Evolutionary conservation across 257 asterid genomes (phyloP).

Genomic region (Fraxinus cuspidata): DNA sequence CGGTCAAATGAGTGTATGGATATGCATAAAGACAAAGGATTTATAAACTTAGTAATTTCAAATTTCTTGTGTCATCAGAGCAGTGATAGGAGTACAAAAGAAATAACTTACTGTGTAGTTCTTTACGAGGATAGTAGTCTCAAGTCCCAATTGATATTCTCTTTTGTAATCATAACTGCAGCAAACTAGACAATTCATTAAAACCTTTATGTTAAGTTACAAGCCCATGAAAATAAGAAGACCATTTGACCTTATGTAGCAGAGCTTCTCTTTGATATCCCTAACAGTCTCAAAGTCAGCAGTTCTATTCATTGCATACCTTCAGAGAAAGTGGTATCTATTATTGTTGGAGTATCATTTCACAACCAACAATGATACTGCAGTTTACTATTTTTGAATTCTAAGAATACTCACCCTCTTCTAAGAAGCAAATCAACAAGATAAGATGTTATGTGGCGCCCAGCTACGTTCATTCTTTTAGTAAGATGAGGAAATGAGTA

Average conservation of each 20-base stretch:
- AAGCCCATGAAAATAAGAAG: conserved; percentile 17
- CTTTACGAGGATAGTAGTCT: conserved; percentile 92
- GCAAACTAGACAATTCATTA: conserved; percentile 23
- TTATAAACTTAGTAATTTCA: conserved; percentile 1
- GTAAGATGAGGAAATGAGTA: conserved; percentile 98
- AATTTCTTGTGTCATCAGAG: conserved; percentile 11
- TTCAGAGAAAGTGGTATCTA: conserved; percentile 33
- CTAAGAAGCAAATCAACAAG: conserved; percentile 87
- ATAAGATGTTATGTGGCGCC: conserved; percentile 93
- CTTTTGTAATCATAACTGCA: conserved; percentile 93
- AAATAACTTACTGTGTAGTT: conserved; percentile 83
- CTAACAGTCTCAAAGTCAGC: conserved; percentile 96
- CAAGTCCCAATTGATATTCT: conserved; percentile 97
- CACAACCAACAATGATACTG: conserved; percentile 15
- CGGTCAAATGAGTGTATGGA: neutral
- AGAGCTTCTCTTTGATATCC: conserved; percentile 91
- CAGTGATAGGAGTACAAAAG: conserved; percentile 15
- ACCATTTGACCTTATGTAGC: conserved; percentile 77
- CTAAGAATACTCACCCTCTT: conserved; percentile 69
- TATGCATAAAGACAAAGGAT: neutral
- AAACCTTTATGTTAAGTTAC: neutral
- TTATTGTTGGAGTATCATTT: conserved; percentile 25
- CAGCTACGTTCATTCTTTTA: conserved; percentile 94
- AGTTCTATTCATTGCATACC: conserved; percentile 91
- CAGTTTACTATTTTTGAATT: conserved; percentile 17